phyloP scores from a whole-genome alignment of 352 stramenopile species.

The Pythium aquatile region DNA sequence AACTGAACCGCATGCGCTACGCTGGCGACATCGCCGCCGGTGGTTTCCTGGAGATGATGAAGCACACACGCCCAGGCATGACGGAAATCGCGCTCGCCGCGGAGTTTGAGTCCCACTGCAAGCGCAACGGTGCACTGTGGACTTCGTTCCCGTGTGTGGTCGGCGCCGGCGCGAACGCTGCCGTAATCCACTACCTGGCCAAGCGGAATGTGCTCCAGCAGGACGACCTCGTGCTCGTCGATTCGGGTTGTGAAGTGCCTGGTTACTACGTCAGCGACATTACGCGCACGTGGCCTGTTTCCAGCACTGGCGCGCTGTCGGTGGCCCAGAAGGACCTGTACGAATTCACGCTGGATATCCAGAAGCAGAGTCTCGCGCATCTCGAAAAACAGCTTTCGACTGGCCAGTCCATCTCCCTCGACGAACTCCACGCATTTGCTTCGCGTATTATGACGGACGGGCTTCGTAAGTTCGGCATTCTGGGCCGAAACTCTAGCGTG shows the following conservation, averaged over 20 bases:
- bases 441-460: slow-evolving; percentile 67
- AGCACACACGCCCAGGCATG: slow-evolving; percentile 54
- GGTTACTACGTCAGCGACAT: slow-evolving; percentile 83
- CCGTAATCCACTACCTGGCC: slow-evolving; percentile 80
- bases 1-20: slow-evolving; percentile 74
- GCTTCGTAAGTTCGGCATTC: slow-evolving; percentile 61
- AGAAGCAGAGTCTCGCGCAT: slow-evolving; percentile 68
- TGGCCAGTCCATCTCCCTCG: slow-evolving; percentile 57
- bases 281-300: slow-evolving; percentile 75
- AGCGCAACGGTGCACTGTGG: slow-evolving; percentile 72
- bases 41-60: slow-evolving; percentile 82
- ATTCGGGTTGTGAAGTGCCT: slow-evolving; percentile 78
- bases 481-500: slow-evolving; percentile 41
- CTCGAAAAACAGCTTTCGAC: slow-evolving; percentile 42
- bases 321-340: slow-evolving; percentile 62
- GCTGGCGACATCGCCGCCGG: slow-evolving; percentile 61
- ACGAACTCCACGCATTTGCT: slow-evolving; percentile 74
- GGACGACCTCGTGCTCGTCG: slow-evolving; percentile 82
- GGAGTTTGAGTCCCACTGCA: slow-evolving; percentile 68
- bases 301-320: slow-evolving; percentile 33
- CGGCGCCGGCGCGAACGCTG: slow-evolving; percentile 68
- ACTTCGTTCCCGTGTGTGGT: slow-evolving; percentile 86
- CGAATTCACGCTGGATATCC: slow-evolving; percentile 73
- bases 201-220: slow-evolving; percentile 60
- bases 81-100: slow-evolving; percentile 70